Evolutionary conservation across 768 basidiomycete species (phyloP), one percentile per base, ranked within the genome.

Genomic region (Phaeotremella fagi): DNA sequence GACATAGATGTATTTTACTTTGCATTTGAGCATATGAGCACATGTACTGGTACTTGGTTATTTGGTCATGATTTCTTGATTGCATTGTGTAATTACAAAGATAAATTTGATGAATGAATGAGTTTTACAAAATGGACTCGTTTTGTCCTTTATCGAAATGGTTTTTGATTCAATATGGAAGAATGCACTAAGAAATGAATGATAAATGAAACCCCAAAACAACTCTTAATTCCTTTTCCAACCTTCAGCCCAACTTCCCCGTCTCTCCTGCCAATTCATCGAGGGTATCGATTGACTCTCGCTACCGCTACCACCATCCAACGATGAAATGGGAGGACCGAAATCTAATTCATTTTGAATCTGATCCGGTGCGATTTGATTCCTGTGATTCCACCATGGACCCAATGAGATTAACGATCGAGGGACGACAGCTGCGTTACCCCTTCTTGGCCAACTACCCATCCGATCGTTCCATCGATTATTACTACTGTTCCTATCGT

Each of bases 181-280:
- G 33, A 35, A n/a, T 35, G n/a, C n/a, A 35, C n/a, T n/a, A 35
- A n/a, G 33, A 9, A 9, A n/a, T 35, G 11, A 35, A 35, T n/a
- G n/a, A 35, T 35, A 20, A 11, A 41, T 41, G 11, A 41, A 14
- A 12, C 7, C 22, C 11, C 38, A 41, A 41, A 41, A 41, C 20
- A 7, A 22, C 20, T 12, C 20, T n/a, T 43, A 33, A 28, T 22
- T 22, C 48, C 36, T 23, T n/a, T 48, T 41, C 64, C 60, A 65
- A 18, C 60, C 58, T 46, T 63, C 64, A 6, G 59, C 64, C 65
- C 65, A 66, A 49, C 64, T 66, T 3, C 64, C 64, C 42, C 64
- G 51, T 6, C 64, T 45, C 36, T 66, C 61, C n/a, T 47, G 47
- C 61, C 61, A 63, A 38, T 49, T 24, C 22, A 4, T 29, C n/a